Percentiles rank a stretch among this genome's conserved stretches.
Evolutionary conservation across 768 basidiomycete species (phyloP).

Genomic region (Naganishia vishniacii): DNA sequence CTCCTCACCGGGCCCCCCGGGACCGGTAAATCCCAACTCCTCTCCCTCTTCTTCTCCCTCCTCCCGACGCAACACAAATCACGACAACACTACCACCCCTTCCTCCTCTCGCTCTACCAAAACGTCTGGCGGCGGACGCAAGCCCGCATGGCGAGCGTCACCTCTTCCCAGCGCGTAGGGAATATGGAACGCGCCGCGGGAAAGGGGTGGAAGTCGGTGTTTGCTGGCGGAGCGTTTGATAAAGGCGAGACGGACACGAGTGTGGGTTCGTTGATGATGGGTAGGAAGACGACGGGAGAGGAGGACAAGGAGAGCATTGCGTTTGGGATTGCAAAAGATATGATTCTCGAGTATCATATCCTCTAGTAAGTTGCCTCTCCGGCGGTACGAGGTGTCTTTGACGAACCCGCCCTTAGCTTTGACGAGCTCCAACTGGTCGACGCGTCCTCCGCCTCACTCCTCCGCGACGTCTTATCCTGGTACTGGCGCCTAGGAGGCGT

Average conservation of each 20-base stretch:
- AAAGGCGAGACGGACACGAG: constrained; percentile 38
- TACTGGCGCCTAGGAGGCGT: constrained; percentile 63
- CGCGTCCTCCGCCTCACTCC: constrained; percentile 55
- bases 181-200: constrained; percentile 42
- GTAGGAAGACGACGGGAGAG: constrained; percentile 29
- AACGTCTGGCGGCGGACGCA: constrained; percentile 29
- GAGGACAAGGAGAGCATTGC: constrained; percentile 49
- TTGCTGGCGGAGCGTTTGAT: constrained; percentile 41
- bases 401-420: constrained; percentile 44
- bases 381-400: not conserved
- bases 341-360: constrained; percentile 47
- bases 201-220: constrained; percentile 46
- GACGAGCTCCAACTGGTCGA: constrained; percentile 62
- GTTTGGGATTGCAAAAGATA: constrained; percentile 45
- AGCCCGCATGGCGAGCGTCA: constrained; percentile 29
- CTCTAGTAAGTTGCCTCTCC: constrained; percentile 40
- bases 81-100: constrained; percentile 56
- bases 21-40: constrained; percentile 57
- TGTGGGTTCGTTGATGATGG: constrained; percentile 32
- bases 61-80: constrained; percentile 57
- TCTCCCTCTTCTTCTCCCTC: constrained; percentile 58
- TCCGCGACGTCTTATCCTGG: constrained; percentile 56
- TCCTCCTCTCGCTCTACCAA: constrained; percentile 26
- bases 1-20: constrained; percentile 57
- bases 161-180: constrained; percentile 23